phyloP scores from a whole-genome alignment of 805 yeast species.

The Candida michaelii region DNA sequence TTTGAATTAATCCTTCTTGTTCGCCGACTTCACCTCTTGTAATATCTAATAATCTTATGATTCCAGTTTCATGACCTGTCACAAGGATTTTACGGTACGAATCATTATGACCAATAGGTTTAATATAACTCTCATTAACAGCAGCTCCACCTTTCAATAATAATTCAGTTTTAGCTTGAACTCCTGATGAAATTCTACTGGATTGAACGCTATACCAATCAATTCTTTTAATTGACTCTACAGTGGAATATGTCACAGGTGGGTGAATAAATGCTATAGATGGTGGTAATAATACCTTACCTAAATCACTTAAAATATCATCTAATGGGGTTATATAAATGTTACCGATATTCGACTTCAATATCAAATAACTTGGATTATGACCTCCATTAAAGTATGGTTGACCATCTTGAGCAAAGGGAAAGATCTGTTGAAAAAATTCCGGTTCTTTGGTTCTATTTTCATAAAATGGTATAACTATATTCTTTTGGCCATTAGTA shows the following conservation, averaged over 20 bases:
- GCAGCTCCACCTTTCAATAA: conserved; percentile 83
- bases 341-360: conserved; percentile 63
- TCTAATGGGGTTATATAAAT: conserved; percentile 62
- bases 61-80: conserved; percentile 86
- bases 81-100: conserved; percentile 54
- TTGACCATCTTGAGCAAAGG: conserved; percentile 39
- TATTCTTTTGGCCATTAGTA: conserved; percentile 40
- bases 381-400: conserved; percentile 83
- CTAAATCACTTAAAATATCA: conserved; percentile 22
- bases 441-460: conserved; percentile 23
- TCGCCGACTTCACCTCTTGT: conserved; percentile 62
- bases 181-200: conserved; percentile 28
- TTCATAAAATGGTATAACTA: conserved; percentile 25
- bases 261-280: conserved; percentile 79
- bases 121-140: conserved; percentile 35
- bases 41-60: conserved; percentile 80
- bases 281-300: conserved; percentile 63
- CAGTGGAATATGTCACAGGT: conserved; percentile 54
- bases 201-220: conserved; percentile 80
- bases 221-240: conserved; percentile 53
- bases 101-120: conserved; percentile 35
- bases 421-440: conserved; percentile 26
- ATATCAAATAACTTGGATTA: conserved; percentile 65
- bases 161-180: conserved; percentile 43
- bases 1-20: conserved; percentile 30